Evolutionary conservation across 345 rosid genomes (phyloP), one percentile per base, ranked within the genome.

Genomic region (Lagerstroemia speciosa): DNA sequence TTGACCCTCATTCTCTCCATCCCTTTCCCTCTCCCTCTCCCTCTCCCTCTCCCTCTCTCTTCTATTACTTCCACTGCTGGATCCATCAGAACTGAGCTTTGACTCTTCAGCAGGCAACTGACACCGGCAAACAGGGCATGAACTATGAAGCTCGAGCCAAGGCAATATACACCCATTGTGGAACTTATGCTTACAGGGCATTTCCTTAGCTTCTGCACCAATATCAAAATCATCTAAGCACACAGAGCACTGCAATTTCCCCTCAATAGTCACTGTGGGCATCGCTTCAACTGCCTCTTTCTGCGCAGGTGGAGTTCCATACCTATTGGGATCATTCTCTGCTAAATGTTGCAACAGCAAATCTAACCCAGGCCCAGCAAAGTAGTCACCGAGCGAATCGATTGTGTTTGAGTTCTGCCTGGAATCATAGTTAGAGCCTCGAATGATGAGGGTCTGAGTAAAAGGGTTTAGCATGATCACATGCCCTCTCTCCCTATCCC

Each of bases 111-210:
- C 86, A 58, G 93, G 89, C 73, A 93, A 72, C 68, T 87, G 87
- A 79, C 72, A 79, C 78, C 98, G 86, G 64, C 98, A 93, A 29
- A 93, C 86, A 16, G 97, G 98, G 58, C 96, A 93, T 33, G 97
- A 89, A 75, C 97, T 87, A 68, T 90, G 98, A 74, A 90, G 91
- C 81, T 90, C 96, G 75, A 93, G 78, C 98, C 98, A 90, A 30
- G 97, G 97, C 74, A 85, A 67, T 79, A 93, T 74, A 63, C 97
- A 93, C 20, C 73, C 77, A 15, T 74, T 62, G 37, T 93, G 98
- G 76, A 90, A 93, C 86, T 79, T 88, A 72, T 93, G 98, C 80
- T 82, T 80, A 76, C 98, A 90, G 2, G 96, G 97, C 96, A 90
- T 93, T 79, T 93, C 90, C 72, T 77, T 90, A 7, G 86, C 91